Percentiles rank a stretch among this genome's conserved stretches.
These are phyloP conservation scores for Kodamaea lidongshanica DNA, from an alignment of 805 yeast species.

Conservation along the genomic window DNA sequence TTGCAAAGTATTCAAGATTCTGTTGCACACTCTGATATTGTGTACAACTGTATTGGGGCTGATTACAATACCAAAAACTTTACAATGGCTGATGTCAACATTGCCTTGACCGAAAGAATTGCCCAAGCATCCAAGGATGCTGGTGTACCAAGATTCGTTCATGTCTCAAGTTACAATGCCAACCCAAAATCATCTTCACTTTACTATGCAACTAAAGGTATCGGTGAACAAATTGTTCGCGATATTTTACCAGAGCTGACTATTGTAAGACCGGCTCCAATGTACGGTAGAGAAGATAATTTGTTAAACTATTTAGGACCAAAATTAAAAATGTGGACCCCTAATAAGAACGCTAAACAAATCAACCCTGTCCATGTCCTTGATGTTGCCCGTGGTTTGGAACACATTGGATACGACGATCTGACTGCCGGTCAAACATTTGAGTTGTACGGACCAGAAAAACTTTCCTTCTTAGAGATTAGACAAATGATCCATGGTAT, in stretches of 20 bases:
- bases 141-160: slow-evolving; percentile 67
- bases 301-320: slow-evolving; percentile 57
- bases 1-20: slow-evolving; percentile 67
- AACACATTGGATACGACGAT: slow-evolving; percentile 75
- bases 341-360: slow-evolving; percentile 56
- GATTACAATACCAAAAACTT: slow-evolving; percentile 75
- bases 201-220: slow-evolving; percentile 74
- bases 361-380: slow-evolving; percentile 67
- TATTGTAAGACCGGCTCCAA: slow-evolving; percentile 78
- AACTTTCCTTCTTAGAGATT: slow-evolving; percentile 54
- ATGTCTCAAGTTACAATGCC: slow-evolving; percentile 77
- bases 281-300: slow-evolving; percentile 70
- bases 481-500: slow-evolving; percentile 65
- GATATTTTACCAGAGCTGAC: slow-evolving; percentile 69
- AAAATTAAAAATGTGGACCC: slow-evolving; percentile 55
- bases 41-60: slow-evolving; percentile 72
- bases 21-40: slow-evolving; percentile 77
- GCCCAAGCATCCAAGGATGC: slow-evolving; percentile 65
- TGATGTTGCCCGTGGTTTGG: slow-evolving; percentile 76
- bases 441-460: slow-evolving; percentile 71
- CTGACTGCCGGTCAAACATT: slow-evolving; percentile 69
- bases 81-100: slow-evolving; percentile 75
- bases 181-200: slow-evolving; percentile 58
- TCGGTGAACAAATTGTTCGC: slow-evolving; percentile 66
- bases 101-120: slow-evolving; percentile 72